Evolutionary conservation across 345 rosid species (phyloP).

Genomic region (Lenwebbia sp.): DNA sequence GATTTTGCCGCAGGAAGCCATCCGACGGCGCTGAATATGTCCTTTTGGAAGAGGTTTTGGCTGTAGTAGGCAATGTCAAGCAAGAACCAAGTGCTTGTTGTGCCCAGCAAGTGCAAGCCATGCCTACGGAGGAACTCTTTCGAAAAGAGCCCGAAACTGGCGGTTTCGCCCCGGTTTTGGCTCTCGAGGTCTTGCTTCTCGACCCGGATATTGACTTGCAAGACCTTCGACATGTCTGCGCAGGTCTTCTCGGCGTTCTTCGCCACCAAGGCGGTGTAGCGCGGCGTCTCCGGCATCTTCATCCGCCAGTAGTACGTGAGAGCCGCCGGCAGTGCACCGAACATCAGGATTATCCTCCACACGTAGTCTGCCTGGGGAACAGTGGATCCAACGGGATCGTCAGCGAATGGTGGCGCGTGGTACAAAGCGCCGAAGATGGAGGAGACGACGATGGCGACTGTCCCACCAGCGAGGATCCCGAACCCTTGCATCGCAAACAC

Average conservation of each 20-base stretch:
- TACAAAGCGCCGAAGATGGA: not conserved
- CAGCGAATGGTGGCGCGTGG: not conserved
- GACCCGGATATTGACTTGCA: not conserved
- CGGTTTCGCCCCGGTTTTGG: not conserved
- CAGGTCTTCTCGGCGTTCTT: slow-evolving; percentile 2
- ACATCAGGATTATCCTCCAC: slow-evolving; percentile 13
- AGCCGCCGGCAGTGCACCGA: slow-evolving; percentile 9
- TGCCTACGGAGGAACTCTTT: slow-evolving; percentile 5
- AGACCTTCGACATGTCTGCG: slow-evolving; percentile 7
- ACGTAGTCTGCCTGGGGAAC: slow-evolving; percentile 1
- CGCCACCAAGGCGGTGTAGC: slow-evolving; percentile 17
- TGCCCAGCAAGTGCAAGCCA: slow-evolving; percentile 17
- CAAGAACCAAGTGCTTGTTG: slow-evolving; percentile 9
- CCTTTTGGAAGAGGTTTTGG: slow-evolving; percentile 17
- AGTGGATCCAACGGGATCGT: not conserved
- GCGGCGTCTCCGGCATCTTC: slow-evolving; percentile 21
- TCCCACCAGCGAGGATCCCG: not conserved
- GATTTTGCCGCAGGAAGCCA: slow-evolving; percentile 2
- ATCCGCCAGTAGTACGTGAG: slow-evolving; percentile 15
- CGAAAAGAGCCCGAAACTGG: slow-evolving; percentile 5
- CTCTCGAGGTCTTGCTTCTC: not conserved
- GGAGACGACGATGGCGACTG: not conserved
- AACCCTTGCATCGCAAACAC: slow-evolving; percentile 6
- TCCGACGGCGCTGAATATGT: slow-evolving; percentile 14
- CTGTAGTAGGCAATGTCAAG: slow-evolving; percentile 13